Evolutionary conservation across 2,329 filamentous ascomycete genomes (phyloP).

Genomic region (Alternaria consortialis): DNA sequence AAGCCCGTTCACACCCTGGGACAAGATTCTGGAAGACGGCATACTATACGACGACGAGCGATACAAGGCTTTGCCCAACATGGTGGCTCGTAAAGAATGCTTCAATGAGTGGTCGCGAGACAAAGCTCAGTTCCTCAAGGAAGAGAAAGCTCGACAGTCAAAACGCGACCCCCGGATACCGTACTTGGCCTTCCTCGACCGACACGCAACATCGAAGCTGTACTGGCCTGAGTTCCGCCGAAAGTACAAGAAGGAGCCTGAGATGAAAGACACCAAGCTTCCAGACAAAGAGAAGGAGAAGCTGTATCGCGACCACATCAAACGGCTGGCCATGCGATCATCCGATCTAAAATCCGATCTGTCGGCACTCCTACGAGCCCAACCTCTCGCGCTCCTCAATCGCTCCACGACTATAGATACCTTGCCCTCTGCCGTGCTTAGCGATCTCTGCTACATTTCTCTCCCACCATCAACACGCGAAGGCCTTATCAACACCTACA

Average conservation of each 20-base stretch:
- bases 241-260: constrained; percentile 82
- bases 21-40: constrained; percentile 84
- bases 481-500: constrained; percentile 70
- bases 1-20: constrained; percentile 91
- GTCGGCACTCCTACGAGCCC: constrained; percentile 68
- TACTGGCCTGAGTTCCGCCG: constrained; percentile 98
- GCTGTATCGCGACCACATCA: constrained; percentile 77
- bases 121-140: constrained; percentile 75
- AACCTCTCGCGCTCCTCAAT: constrained; percentile 68
- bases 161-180: constrained; percentile 84
- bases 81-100: constrained; percentile 79
- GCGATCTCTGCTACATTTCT: constrained; percentile 75
- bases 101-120: constrained; percentile 86
- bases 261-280: constrained; percentile 75
- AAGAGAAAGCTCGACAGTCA: constrained; percentile 76
- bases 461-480: constrained; percentile 70
- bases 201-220: constrained; percentile 85
- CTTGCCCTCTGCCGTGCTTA: constrained; percentile 69
- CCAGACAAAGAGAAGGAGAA: constrained; percentile 77
- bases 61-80: constrained; percentile 84
- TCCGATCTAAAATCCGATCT: constrained; percentile 75
- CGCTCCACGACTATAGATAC: constrained; percentile 64
- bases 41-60: constrained; percentile 84
- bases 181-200: constrained; percentile 82
- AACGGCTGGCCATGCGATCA: constrained; percentile 70